These are phyloP conservation scores for Liriodendron chinense DNA, from an alignment of 164 flowering plant genomes.

Conservation along the genomic window DNA sequence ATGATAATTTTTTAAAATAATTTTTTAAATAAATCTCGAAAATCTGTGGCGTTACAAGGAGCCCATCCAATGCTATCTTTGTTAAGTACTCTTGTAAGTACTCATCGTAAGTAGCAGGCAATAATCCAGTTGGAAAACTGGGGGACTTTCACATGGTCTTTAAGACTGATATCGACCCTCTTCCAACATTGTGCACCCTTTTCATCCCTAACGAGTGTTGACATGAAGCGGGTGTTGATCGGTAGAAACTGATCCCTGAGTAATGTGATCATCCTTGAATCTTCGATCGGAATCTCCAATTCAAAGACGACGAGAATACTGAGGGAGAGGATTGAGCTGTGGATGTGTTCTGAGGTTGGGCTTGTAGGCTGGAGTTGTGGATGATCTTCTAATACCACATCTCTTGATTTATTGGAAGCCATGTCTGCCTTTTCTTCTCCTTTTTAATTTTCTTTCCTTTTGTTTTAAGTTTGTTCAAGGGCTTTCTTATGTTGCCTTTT, in stretches of 20 bases:
- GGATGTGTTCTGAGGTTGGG: constrained; percentile 8
- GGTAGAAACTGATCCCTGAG: constrained; percentile 9
- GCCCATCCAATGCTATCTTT: constrained; percentile 28
- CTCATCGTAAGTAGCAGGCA: constrained; percentile 31
- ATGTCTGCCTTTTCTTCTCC: neutral
- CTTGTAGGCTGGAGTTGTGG: neutral
- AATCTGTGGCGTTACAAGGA: no score
- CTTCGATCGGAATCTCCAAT: constrained; percentile 6
- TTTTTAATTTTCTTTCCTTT: neutral
- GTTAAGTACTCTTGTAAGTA: constrained; percentile 38
- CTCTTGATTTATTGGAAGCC: neutral
- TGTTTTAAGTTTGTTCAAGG: neutral
- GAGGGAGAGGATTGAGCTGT: constrained; percentile 10
- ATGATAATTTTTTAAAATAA: no score
- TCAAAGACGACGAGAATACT: constrained; percentile 9
- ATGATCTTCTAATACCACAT: neutral
- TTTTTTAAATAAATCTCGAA: no score
- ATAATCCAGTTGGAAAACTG: constrained; percentile 28
- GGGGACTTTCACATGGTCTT: constrained; percentile 47
- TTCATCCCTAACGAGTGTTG: constrained; percentile 26
- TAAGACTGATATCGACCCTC: constrained; percentile 40
- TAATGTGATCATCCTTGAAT: neutral
- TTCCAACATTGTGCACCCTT: constrained; percentile 51
- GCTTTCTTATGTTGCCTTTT: neutral
- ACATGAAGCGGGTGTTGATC: constrained; percentile 11